phyloP scores from a whole-genome alignment of 106 monocot species.

The Iris macrosiphon region DNA sequence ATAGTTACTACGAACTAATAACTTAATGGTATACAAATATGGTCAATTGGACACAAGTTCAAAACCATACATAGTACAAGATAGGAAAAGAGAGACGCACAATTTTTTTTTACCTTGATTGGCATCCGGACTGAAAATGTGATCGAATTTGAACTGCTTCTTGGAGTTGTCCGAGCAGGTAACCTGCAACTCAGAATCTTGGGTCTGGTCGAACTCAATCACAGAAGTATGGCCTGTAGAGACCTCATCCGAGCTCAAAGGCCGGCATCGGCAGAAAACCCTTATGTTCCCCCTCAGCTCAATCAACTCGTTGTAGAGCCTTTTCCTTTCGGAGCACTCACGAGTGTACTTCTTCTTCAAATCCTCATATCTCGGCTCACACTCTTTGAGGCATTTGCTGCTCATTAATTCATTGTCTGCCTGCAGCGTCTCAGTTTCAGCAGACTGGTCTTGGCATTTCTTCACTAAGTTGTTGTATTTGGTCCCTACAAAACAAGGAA shows the following conservation, averaged over 20 bases:
- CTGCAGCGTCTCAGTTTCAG: conserved; percentile 12
- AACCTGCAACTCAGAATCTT: conserved; percentile 70
- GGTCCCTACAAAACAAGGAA: conserved; percentile 20
- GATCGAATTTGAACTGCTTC: conserved; percentile 90
- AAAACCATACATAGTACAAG: no score
- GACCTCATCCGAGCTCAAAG: conserved; percentile 62
- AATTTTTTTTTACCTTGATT: conserved; percentile 62
- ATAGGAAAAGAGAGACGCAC: no score
- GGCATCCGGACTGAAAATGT: conserved; percentile 67
- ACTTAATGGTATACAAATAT: no score
- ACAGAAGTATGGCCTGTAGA: conserved; percentile 48
- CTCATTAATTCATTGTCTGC: conserved; percentile 7
- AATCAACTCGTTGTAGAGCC: conserved; percentile 80
- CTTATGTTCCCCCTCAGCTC: conserved; percentile 92
- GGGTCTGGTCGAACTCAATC: conserved; percentile 55
- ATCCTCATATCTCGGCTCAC: conserved; percentile 38
- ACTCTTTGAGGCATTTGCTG: conserved; percentile 53
- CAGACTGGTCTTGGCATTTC: conserved; percentile 17
- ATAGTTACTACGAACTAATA: no score
- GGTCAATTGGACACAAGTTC: no score
- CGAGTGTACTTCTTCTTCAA: conserved; percentile 52
- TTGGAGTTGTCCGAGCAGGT: conserved; percentile 45
- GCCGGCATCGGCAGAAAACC: conserved; percentile 92
- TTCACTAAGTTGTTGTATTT: conserved; percentile 44
- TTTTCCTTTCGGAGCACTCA: conserved; percentile 61